Percentiles rank a stretch among this genome's conserved stretches.
phyloP scores from a whole-genome alignment of 176 grass and related monocot genomes.

The Zoysia japonica region DNA sequence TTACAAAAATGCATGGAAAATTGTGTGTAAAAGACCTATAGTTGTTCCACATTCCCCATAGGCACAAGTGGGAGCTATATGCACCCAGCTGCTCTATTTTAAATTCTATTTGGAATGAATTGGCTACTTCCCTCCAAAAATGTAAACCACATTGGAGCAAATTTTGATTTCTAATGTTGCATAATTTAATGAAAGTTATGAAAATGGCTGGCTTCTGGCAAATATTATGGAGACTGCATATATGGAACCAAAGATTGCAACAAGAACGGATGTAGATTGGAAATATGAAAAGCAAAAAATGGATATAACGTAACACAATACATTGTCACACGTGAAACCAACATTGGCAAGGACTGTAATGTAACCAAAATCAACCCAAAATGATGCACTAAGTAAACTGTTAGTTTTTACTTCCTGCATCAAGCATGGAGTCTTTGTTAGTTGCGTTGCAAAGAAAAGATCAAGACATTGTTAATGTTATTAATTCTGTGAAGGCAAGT shows the following conservation, averaged over 20 bases:
- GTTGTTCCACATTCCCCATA: too few relatives aligned
- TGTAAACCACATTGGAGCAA: neutral
- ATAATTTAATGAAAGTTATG: neutral
- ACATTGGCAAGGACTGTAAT: neutral
- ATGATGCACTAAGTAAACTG: constrained; percentile 5
- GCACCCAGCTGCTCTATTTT: too few relatives aligned
- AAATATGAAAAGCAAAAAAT: constrained; percentile 9
- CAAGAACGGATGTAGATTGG: neutral
- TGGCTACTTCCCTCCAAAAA: neutral
- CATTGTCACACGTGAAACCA: constrained; percentile 48
- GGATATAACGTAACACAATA: constrained; percentile 40
- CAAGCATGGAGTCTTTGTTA: too few relatives aligned
- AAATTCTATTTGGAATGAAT: neutral
- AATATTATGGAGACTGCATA: neutral
- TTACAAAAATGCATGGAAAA: too few relatives aligned
- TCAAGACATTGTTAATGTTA: too few relatives aligned
- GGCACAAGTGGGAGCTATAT: too few relatives aligned
- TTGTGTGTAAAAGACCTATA: too few relatives aligned
- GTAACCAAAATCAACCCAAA: neutral
- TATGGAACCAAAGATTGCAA: neutral
- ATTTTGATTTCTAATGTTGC: neutral
- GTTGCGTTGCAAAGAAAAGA: too few relatives aligned
- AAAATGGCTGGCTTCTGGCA: neutral
- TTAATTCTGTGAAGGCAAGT: too few relatives aligned
- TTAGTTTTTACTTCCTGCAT: too few relatives aligned